These are phyloP conservation scores for Termitomyces bulborhizus DNA, from an alignment of 768 basidiomycete genomes.

Conservation along the genomic window DNA sequence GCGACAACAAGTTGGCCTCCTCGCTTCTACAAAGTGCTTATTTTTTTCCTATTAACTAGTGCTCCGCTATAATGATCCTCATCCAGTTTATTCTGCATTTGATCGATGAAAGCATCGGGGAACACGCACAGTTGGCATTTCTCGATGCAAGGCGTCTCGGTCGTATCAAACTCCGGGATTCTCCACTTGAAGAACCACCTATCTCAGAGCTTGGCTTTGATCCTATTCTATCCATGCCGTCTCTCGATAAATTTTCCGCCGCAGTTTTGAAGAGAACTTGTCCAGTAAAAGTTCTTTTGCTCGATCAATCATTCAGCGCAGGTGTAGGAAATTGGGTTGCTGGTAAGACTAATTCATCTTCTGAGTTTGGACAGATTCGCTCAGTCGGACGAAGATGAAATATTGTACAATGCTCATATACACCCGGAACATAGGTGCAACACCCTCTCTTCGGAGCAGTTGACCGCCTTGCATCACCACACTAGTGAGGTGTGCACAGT, in stretches of 20 bases:
- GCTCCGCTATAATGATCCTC: background rate
- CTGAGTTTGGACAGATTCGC: background rate
- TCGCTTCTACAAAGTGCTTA: conserved; percentile 52
- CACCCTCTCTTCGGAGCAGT: conserved; percentile 42
- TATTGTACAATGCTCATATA: conserved; percentile 66
- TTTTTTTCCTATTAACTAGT: background rate
- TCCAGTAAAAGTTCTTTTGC: conserved; percentile 68
- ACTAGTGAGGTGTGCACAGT: conserved; percentile 48
- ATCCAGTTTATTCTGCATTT: conserved; percentile 60
- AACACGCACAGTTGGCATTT: conserved; percentile 55
- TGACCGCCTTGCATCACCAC: conserved; percentile 44
- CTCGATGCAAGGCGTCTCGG: conserved; percentile 67
- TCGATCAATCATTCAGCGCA: conserved; percentile 76
- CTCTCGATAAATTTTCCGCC: conserved; percentile 41
- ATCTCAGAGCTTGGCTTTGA: conserved; percentile 74
- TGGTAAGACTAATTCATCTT: conserved; percentile 30
- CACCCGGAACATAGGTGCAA: conserved; percentile 69
- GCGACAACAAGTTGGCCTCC: conserved; percentile 55
- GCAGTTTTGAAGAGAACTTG: conserved; percentile 49
- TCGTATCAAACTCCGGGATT: conserved; percentile 55
- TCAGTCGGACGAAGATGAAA: conserved; percentile 42
- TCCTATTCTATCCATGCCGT: conserved; percentile 65
- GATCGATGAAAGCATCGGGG: conserved; percentile 26
- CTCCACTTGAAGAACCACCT: conserved; percentile 58
- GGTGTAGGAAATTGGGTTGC: conserved; percentile 85